phyloP scores from a whole-genome alignment of 768 basidiomycete species.

The Auricularia heimuer region DNA sequence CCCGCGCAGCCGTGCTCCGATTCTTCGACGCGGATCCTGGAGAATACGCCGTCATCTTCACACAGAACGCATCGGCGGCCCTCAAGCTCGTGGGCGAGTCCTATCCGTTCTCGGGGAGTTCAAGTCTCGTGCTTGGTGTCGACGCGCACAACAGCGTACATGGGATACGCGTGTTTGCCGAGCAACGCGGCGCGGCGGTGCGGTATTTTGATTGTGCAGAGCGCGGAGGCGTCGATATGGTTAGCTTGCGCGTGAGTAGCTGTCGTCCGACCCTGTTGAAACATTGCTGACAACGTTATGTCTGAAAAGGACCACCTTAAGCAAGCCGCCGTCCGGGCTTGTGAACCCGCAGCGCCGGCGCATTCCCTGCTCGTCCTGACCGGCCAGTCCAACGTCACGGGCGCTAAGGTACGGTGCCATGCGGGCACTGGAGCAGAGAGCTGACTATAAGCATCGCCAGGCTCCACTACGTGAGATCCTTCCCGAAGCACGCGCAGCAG shows the following conservation, averaged over 20 bases:
- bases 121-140: slow-evolving; percentile 54
- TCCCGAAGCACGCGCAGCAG: slow-evolving; percentile 55
- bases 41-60: slow-evolving; percentile 69
- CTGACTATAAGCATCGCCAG: neutral
- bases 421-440: neutral
- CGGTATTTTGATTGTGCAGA: slow-evolving; percentile 56
- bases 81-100: slow-evolving; percentile 77
- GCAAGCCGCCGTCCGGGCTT: neutral
- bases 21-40: slow-evolving; percentile 70
- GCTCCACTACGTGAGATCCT: slow-evolving; percentile 40
- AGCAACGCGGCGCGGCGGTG: slow-evolving; percentile 41
- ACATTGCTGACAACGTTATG: too few species aligned
- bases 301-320: neutral
- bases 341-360: neutral
- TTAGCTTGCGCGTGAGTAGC: slow-evolving; percentile 46
- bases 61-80: slow-evolving; percentile 68
- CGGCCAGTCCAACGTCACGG: slow-evolving; percentile 75
- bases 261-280: too few species aligned
- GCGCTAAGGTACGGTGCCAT: slow-evolving; percentile 38
- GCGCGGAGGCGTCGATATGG: slow-evolving; percentile 53
- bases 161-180: slow-evolving; percentile 67
- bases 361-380: slow-evolving; percentile 61
- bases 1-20: slow-evolving; percentile 59
- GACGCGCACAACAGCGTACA: slow-evolving; percentile 84
- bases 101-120: slow-evolving; percentile 55